Conservation (phyloP, 768 basidiomycete species). For the Podaxis carcinomalis region DNA sequence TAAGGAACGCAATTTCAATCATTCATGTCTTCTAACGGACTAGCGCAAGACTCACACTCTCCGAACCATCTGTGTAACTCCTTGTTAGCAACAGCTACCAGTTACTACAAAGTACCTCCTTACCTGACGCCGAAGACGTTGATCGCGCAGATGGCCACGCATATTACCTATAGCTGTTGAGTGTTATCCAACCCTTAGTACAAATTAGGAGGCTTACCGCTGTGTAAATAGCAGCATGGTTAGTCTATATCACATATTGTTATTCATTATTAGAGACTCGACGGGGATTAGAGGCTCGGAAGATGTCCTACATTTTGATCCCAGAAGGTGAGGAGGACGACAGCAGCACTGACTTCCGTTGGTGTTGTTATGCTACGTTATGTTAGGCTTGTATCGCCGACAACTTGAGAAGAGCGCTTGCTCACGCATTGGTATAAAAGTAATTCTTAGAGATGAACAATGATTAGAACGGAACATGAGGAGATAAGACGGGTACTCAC, state of each 20-base stretch:
- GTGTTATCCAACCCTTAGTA: neutral
- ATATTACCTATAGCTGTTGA: slow-evolving; percentile 32
- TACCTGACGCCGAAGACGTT: slow-evolving; percentile 71
- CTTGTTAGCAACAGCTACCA: neutral
- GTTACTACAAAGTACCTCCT: slow-evolving; percentile 3
- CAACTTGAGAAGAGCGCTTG: neutral
- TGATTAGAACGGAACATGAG: slow-evolving; percentile 1
- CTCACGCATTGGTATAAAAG: slow-evolving; percentile 38
- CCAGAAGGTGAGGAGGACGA: slow-evolving; percentile 71
- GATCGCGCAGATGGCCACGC: slow-evolving; percentile 52
- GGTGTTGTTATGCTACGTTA: slow-evolving; percentile 52
- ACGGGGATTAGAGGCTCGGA: neutral
- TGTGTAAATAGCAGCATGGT: slow-evolving; percentile 53
- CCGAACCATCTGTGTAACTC: slow-evolving; percentile 48
- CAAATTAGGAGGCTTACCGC: slow-evolving; percentile 24
- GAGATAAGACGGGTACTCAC: slow-evolving; percentile 25
- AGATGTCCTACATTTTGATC: slow-evolving; percentile 44
- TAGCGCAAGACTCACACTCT: slow-evolving; percentile 40
- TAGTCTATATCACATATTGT: slow-evolving; percentile 24
- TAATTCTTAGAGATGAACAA: slow-evolving; percentile 28
- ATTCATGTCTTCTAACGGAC: neutral
- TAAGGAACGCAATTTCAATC: slow-evolving; percentile 14
- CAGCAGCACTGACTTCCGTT: slow-evolving; percentile 72
- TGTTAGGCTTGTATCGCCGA: neutral
- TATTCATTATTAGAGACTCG: too few species aligned